These are phyloP conservation scores for Adenanthera pavonina DNA, from an alignment of 306 rosid species.

Conservation along the genomic window DNA sequence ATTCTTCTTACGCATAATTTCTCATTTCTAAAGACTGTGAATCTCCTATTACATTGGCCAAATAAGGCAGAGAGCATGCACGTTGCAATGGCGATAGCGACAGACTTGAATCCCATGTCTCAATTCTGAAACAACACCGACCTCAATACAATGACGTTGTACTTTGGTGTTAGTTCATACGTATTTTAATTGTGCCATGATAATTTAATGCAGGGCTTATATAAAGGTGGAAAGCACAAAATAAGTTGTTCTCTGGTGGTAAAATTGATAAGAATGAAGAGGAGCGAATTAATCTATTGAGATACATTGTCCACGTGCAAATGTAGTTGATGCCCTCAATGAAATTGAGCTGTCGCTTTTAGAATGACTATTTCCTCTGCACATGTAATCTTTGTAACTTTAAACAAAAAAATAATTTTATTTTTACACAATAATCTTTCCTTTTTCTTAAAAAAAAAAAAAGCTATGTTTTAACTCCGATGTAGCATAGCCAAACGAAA, in stretches of 20 bases:
- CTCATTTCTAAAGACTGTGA: not conserved
- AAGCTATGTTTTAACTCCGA: too few species aligned
- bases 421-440: too few species aligned
- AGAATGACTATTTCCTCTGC: not conserved
- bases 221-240: not conserved
- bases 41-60: not conserved
- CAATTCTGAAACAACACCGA: too few species aligned
- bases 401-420: not conserved
- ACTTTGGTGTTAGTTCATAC: not conserved
- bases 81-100: not conserved
- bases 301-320: not conserved
- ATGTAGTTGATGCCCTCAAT: not conserved
- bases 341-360: too few species aligned
- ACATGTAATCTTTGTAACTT: not conserved
- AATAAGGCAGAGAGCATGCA: not conserved
- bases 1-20: not conserved
- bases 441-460: too few species aligned
- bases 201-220: not conserved
- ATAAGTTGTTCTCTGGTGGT: not conserved
- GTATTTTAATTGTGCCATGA: not conserved
- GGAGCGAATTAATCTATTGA: not conserved
- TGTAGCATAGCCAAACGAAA: not conserved
- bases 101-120: not conserved
- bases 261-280: not conserved
- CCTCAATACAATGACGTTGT: not conserved